Percentiles rank a stretch among this genome's conserved stretches.
These are phyloP conservation scores for Coemansia sp. DNA, from an alignment of 192 early-diverging fungal species.

Conservation along the genomic window DNA sequence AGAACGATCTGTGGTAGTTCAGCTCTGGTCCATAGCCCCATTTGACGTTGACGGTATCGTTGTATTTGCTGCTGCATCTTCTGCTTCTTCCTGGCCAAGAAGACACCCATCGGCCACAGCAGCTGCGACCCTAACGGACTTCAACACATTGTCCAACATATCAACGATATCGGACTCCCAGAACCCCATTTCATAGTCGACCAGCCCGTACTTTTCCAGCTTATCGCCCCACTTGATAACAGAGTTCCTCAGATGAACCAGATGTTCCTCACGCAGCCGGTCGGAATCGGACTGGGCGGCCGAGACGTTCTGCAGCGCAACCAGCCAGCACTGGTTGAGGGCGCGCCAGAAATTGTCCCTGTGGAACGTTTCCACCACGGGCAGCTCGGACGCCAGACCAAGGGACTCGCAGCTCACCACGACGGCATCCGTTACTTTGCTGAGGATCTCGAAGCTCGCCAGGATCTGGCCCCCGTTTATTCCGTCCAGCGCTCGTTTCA, in stretches of 20 bases:
- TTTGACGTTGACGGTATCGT: too few relatives aligned
- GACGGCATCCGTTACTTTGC: constrained; percentile 63
- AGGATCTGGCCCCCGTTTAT: constrained; percentile 62
- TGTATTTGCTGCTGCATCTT: too few relatives aligned
- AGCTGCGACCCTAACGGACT: constrained; percentile 4
- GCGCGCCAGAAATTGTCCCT: constrained; percentile 71
- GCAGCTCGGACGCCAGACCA: constrained; percentile 63
- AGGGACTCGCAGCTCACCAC: constrained; percentile 69
- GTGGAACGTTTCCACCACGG: constrained; percentile 60
- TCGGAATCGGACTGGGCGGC: constrained; percentile 57
- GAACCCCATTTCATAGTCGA: constrained; percentile 83
- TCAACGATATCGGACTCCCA: constrained; percentile 77
- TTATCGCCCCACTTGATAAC: constrained; percentile 70
- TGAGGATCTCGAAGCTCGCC: constrained; percentile 71
- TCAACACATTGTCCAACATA: constrained; percentile 60
- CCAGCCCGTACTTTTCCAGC: constrained; percentile 72
- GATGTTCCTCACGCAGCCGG: constrained; percentile 57
- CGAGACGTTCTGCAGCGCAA: constrained; percentile 62
- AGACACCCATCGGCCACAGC: neutral
- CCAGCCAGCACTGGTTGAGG: constrained; percentile 76
- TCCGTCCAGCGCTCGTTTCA: constrained; percentile 66
- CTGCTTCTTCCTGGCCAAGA: neutral
- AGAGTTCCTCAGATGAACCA: constrained; percentile 60
- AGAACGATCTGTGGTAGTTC: too few relatives aligned
- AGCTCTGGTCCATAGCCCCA: too few relatives aligned